These are phyloP conservation scores for Fusarium sp. DNA, from an alignment of 2,329 filamentous ascomycete genomes.

Conservation along the genomic window DNA sequence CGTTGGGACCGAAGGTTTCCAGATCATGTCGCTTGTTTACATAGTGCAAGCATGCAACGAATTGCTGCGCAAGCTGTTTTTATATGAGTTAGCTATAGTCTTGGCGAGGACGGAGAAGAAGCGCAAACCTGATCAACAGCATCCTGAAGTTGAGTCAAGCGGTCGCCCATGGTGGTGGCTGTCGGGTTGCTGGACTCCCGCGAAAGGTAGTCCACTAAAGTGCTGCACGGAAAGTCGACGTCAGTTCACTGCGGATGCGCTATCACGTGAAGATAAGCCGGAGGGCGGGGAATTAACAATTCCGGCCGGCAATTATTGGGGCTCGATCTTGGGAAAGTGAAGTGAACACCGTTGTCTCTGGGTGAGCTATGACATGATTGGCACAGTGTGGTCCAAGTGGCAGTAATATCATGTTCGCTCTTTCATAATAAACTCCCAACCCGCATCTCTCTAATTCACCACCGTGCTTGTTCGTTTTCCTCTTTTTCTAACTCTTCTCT, in stretches of 20 bases:
- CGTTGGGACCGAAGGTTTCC: conserved; percentile 66
- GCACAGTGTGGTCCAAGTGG: conserved; percentile 39
- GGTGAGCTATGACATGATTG: conserved; percentile 41
- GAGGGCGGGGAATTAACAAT: conserved; percentile 46
- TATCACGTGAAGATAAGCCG: conserved; percentile 38
- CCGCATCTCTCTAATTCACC: conserved; percentile 25
- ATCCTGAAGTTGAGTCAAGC: conserved; percentile 86
- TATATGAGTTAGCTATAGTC: conserved; percentile 10
- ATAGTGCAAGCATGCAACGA: conserved; percentile 75
- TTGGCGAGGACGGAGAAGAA: rapidly evolving
- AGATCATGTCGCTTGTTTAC: conserved; percentile 77
- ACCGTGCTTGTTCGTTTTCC: conserved; percentile 21
- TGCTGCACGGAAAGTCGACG: neutral
- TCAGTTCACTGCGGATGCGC: neutral
- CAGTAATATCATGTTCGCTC: conserved; percentile 33
- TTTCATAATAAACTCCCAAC: conserved; percentile 30
- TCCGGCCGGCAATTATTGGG: conserved; percentile 39
- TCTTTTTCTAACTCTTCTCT: conserved; percentile 25
- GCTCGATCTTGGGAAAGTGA: conserved; percentile 27
- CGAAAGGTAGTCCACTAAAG: neutral
- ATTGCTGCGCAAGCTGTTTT: conserved; percentile 73
- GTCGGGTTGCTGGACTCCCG: conserved; percentile 1
- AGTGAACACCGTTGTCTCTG: conserved; percentile 54
- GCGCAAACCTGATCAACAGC: conserved; percentile 79
- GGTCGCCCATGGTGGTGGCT: conserved; percentile 72